Percentiles rank a stretch among this genome's conserved stretches.
These are phyloP conservation scores for Gracilaria vermiculophylla DNA, from an alignment of 23 red algal genomes.

Conservation along the genomic window DNA sequence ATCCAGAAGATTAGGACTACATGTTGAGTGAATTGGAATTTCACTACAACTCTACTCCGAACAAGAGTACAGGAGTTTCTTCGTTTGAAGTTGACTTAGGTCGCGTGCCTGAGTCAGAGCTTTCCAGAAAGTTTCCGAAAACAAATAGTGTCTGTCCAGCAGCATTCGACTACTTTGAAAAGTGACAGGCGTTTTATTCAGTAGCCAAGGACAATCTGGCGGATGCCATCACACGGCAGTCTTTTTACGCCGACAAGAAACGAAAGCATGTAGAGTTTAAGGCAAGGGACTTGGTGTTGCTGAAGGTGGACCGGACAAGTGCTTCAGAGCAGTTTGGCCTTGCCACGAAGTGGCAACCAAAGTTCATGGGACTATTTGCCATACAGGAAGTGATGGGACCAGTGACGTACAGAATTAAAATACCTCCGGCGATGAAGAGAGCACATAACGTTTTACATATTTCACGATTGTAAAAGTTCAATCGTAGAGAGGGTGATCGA, in stretches of 20 bases:
- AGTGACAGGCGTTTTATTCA: neutral
- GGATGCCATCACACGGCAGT: neutral
- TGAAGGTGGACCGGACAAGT: neutral
- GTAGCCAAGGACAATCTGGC: neutral
- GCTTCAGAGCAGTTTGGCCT: neutral
- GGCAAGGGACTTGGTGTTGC: neutral
- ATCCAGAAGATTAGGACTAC: slow-evolving; percentile 5
- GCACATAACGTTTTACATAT: slow-evolving; percentile 55
- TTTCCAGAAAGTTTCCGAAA: neutral
- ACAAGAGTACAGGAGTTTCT: slow-evolving; percentile 17
- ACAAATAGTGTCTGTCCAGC: neutral
- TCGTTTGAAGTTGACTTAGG: slow-evolving; percentile 27
- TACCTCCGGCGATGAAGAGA: slow-evolving; percentile 5
- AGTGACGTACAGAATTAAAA: slow-evolving; percentile 32
- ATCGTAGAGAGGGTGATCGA: slow-evolving; percentile 11
- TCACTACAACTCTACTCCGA: neutral
- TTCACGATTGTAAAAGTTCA: slow-evolving; percentile 3
- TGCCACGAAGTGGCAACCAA: slow-evolving; percentile 1
- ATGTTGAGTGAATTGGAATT: slow-evolving; percentile 21
- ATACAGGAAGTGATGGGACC: slow-evolving; percentile 32
- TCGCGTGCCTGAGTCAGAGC: neutral
- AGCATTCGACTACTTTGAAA: slow-evolving; percentile 11
- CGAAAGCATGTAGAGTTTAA: slow-evolving; percentile 4
- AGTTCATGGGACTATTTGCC: slow-evolving; percentile 28
- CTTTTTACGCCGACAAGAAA: slow-evolving; percentile 15